phyloP scores from a whole-genome alignment of 1,284 basidiomycete genomes.

The Ceratobasidium sp. region DNA sequence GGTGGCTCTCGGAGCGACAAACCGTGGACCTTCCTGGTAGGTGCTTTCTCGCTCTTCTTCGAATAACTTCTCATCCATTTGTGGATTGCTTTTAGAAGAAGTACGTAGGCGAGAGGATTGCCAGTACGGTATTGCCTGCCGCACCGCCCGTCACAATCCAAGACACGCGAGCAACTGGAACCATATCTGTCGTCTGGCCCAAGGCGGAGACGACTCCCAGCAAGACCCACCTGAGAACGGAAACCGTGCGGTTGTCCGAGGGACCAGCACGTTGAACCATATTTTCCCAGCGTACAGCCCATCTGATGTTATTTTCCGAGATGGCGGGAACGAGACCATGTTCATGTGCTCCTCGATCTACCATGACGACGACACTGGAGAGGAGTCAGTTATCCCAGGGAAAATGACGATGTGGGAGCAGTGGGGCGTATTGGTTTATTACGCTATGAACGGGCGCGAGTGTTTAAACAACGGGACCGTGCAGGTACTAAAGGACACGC shows the following conservation, averaged over 20 bases:
- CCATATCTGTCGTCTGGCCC: slow-evolving; percentile 24
- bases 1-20: slow-evolving; percentile 30
- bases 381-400: slow-evolving; percentile 18
- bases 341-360: slow-evolving; percentile 33
- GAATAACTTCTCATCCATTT: background rate
- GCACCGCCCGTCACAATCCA: slow-evolving; percentile 40
- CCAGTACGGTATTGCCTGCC: slow-evolving; percentile 45
- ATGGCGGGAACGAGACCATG: slow-evolving; percentile 24
- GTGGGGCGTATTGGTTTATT: slow-evolving; percentile 20
- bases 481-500: slow-evolving; percentile 18
- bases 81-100: background rate
- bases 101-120: slow-evolving; percentile 28
- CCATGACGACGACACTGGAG: background rate
- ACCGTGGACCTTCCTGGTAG: slow-evolving; percentile 14
- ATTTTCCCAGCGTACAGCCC: slow-evolving; percentile 30
- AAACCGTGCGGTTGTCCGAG: slow-evolving; percentile 15
- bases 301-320: slow-evolving; percentile 26
- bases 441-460: slow-evolving; percentile 9
- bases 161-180: slow-evolving; percentile 42
- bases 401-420: slow-evolving; percentile 29
- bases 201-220: background rate
- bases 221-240: slow-evolving; percentile 19
- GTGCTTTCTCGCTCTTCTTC: background rate
- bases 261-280: slow-evolving; percentile 8
- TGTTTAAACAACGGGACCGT: slow-evolving; percentile 10